Base-by-base conservation (phyloP, 495 filamentous ascomycete species). In the Trichodelitschia bisporula region DNA sequence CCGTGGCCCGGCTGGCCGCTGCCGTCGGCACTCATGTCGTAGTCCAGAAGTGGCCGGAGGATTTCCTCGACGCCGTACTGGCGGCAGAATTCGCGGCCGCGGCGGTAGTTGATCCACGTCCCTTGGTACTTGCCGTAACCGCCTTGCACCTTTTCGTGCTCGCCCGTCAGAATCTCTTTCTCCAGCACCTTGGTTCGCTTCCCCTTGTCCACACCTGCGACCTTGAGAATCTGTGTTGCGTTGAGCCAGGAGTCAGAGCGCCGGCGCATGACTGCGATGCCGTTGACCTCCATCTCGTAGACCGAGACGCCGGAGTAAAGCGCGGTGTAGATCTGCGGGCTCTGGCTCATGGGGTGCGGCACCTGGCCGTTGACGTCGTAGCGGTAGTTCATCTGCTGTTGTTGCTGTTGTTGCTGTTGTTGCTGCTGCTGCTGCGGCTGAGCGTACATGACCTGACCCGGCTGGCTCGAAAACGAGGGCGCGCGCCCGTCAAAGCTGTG, bases 71-170 rank as follows among this genome's bases (percentile, higher is more conserved):
- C 86, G 15, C 79, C 76, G 46, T 97, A 93, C 46, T 90, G 77
- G 26, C 69, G 69, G 40, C 86, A 93, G 35, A 97, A 80, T 34
- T 91, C 79, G 19, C 89, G 64, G 2, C 84, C 86, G 31, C 84
- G 62, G 25, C 76, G 68, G 44, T 84, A 93, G 39, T 73, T 78
- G 31, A 95, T 86, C 86, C 86, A 97, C 2, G 86, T 97, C 13
- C 86, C 86, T 53, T 97, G 86, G 43, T 95, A 97, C 58, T 92
- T 92, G 29, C 86, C 86, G 44, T 97, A 97, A 4, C 86, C 89
- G 8, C 86, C 86, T 45, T 97, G 86, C 4, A 97, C 84, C 56
- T 95, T 97, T 45, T 97, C 86, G 48, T 97, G 84, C 41, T 86
- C 77, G 33, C 86, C 86, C 0, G 71, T 82, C 29, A 89, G 66